These are phyloP conservation scores for Erythrophleum fordii DNA, from an alignment of 306 rosid genomes.

Conservation along the genomic window DNA sequence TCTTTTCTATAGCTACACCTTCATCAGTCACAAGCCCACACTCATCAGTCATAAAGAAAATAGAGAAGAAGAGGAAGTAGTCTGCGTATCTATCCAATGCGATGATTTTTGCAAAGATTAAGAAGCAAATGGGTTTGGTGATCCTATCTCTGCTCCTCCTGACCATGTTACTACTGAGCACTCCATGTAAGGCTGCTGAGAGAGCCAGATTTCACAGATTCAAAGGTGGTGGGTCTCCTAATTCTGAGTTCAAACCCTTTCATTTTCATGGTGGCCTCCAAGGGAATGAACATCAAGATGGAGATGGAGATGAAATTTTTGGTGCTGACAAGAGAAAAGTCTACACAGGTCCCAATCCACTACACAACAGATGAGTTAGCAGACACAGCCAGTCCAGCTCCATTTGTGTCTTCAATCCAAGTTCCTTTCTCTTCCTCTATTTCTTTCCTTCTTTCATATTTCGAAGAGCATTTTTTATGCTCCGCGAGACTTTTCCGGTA, in stretches of 20 bases:
- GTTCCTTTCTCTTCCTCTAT: slow-evolving; percentile 12
- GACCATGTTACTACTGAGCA: slow-evolving; percentile 37
- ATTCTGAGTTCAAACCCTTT: slow-evolving; percentile 31
- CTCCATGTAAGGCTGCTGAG: slow-evolving; percentile 48
- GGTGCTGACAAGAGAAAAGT: slow-evolving; percentile 60
- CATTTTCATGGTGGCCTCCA: slow-evolving; percentile 30
- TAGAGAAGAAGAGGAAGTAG: not conserved
- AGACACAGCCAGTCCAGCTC: not conserved
- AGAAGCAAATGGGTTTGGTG: slow-evolving; percentile 42
- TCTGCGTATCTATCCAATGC: slow-evolving; percentile 29
- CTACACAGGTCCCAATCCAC: slow-evolving; percentile 71
- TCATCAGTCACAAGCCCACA: not conserved
- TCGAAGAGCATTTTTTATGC: slow-evolving; percentile 31
- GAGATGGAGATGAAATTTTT: slow-evolving; percentile 38
- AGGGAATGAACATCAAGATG: slow-evolving; percentile 31
- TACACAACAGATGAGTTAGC: slow-evolving; percentile 64
- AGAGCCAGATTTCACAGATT: slow-evolving; percentile 36
- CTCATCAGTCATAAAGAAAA: not conserved
- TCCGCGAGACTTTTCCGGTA: slow-evolving; percentile 32
- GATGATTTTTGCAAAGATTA: slow-evolving; percentile 41
- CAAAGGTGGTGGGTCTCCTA: slow-evolving; percentile 21
- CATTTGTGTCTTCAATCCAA: slow-evolving; percentile 12
- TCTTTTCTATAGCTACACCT: not conserved
- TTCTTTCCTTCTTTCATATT: not conserved
- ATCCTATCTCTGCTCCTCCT: slow-evolving; percentile 51